phyloP scores from a whole-genome alignment of 2,329 filamentous ascomycete species.

The Sporothrix variecibatus region DNA sequence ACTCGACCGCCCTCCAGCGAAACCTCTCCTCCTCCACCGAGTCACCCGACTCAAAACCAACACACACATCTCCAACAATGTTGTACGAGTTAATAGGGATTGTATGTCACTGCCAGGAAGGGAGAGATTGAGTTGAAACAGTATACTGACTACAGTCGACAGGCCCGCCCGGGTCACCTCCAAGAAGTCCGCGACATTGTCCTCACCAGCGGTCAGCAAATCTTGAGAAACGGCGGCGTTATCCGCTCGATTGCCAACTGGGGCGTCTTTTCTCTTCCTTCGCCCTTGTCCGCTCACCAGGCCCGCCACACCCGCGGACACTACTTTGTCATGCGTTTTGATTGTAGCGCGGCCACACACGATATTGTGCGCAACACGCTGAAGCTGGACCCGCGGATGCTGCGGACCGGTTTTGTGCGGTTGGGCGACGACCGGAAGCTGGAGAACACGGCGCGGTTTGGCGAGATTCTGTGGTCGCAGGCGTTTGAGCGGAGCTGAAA shows the following conservation, averaged over 20 bases:
- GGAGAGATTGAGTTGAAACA: not conserved
- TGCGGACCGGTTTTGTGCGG: slow-evolving; percentile 84
- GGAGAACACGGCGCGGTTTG: slow-evolving; percentile 60
- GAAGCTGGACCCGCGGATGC: slow-evolving; percentile 84
- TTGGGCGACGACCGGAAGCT: slow-evolving; percentile 76
- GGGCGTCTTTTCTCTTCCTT: slow-evolving; percentile 87
- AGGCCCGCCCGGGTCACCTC: slow-evolving; percentile 92
- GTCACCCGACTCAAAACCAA: not conserved
- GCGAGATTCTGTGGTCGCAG: slow-evolving; percentile 51
- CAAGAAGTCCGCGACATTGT: slow-evolving; percentile 96
- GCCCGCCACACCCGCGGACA: slow-evolving; percentile 81
- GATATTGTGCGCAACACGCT: slow-evolving; percentile 73
- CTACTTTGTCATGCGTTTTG: slow-evolving; percentile 98
- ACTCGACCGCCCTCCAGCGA: not conserved
- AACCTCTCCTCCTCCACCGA: not conserved
- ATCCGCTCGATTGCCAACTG: slow-evolving; percentile 93
- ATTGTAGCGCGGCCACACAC: slow-evolving; percentile 73
- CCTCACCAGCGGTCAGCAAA: slow-evolving; percentile 75
- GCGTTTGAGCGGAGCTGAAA: slow-evolving; percentile 35
- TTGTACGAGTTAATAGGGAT: slow-evolving; percentile 97
- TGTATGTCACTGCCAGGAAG: slow-evolving; percentile 57
- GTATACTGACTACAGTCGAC: slow-evolving; percentile 20
- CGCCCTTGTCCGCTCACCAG: slow-evolving; percentile 76
- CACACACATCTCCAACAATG: slow-evolving; percentile 55
- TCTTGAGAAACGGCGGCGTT: slow-evolving; percentile 83